These are phyloP conservation scores for Xylariaceae sp. DNA, from an alignment of 2,329 filamentous ascomycete genomes.

Conservation along the genomic window DNA sequence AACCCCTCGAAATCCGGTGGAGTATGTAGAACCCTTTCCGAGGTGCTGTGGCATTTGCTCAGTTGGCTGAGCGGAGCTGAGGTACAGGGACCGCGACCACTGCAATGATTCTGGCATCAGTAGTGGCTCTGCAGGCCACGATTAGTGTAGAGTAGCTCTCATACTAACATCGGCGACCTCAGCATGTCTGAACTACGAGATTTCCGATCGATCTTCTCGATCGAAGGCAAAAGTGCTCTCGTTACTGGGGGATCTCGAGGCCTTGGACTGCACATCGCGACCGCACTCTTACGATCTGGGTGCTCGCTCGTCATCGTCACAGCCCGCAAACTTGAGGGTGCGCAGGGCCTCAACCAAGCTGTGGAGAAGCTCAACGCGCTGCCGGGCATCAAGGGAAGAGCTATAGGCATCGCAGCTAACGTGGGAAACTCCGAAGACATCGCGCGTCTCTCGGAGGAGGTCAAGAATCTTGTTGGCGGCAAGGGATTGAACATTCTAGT, in stretches of 20 bases:
- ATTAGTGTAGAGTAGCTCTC: too few species aligned
- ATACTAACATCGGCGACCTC: background rate
- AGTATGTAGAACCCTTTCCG: too few species aligned
- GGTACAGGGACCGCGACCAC: background rate
- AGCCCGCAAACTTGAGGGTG: constrained; percentile 1
- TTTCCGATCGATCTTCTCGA: background rate
- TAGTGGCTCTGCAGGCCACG: too few species aligned
- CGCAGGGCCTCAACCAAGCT: background rate
- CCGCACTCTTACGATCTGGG: background rate
- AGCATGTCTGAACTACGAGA: background rate
- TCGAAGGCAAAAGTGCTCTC: constrained; percentile 2
- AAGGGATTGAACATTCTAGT: constrained; percentile 1
- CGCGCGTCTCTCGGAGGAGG: background rate
- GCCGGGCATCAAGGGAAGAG: background rate
- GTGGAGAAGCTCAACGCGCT: constrained; percentile 1
- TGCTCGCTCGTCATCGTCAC: constrained; percentile 2
- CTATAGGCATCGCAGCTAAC: background rate
- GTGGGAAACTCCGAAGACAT: background rate
- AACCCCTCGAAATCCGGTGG: too few species aligned
- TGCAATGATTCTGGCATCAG: background rate
- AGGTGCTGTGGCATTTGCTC: too few species aligned
- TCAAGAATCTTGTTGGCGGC: constrained; percentile 1
- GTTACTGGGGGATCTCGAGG: background rate
- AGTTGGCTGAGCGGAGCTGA: background rate
- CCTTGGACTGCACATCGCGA: constrained; percentile 1